Percentiles rank a stretch among this genome's conserved stretches.
Evolutionary conservation across 2,329 filamentous ascomycete species (phyloP).

Genomic region (Sporothrix pallida): DNA sequence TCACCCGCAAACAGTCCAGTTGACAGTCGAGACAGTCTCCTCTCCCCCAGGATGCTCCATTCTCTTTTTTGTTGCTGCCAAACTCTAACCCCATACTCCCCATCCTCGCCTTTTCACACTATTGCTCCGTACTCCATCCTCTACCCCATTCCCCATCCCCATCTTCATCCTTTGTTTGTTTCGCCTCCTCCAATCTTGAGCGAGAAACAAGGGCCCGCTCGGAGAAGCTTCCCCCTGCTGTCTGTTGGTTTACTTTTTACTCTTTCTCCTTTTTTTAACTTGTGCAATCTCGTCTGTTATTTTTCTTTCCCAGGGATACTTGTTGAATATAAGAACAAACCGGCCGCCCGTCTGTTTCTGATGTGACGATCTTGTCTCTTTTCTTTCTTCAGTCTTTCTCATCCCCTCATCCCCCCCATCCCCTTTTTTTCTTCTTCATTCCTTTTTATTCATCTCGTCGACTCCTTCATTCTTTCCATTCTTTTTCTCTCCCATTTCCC

Average conservation of each 20-base stretch:
- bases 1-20: too few relatives aligned
- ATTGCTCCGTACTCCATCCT: background rate
- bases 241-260: background rate
- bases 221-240: slow-evolving; percentile 22
- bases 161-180: background rate
- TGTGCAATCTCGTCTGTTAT: background rate
- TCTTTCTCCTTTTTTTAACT: background rate
- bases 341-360: background rate
- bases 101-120: background rate
- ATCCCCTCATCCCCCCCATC: background rate
- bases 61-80: background rate
- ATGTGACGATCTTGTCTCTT: slow-evolving; percentile 1
- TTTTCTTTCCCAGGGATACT: slow-evolving; percentile 13
- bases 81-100: background rate
- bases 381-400: slow-evolving; percentile 7
- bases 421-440: background rate
- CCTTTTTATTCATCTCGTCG: background rate
- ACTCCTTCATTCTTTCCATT: background rate
- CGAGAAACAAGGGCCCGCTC: background rate
- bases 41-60: background rate
- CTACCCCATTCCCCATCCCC: background rate
- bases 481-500: background rate
- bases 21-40: background rate
- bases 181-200: slow-evolving; percentile 9
- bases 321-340: slow-evolving; percentile 20